Conservation (phyloP, 345 rosid species). For the Citropsis articulata region DNA sequence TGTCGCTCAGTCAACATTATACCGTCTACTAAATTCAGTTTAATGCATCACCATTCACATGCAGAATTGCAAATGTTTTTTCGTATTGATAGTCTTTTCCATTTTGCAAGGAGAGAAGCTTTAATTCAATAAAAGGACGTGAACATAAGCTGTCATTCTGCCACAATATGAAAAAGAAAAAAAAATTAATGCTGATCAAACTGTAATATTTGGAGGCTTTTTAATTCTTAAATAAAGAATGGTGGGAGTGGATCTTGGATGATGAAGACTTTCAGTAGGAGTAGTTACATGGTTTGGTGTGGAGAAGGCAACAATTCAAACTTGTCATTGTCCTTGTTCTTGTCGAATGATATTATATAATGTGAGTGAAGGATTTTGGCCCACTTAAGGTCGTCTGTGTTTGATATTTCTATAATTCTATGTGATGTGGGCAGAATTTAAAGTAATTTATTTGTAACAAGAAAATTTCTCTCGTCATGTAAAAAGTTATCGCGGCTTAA, state of each 20-base stretch:
- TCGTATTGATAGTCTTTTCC: conserved; percentile 2
- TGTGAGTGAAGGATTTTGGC: neutral
- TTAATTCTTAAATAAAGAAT: neutral
- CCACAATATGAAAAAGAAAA: neutral
- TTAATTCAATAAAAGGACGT: conserved; percentile 10
- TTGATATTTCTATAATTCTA: neutral
- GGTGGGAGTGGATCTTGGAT: conserved; percentile 1
- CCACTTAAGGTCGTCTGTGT: neutral
- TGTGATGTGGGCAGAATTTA: neutral
- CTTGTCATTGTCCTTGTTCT: conserved; percentile 16
- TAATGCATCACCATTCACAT: neutral
- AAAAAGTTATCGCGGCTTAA: neutral
- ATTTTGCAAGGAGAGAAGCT: conserved; percentile 4
- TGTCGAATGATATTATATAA: neutral
- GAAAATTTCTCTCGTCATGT: neutral
- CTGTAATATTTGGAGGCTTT: conserved; percentile 10
- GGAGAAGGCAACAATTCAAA: conserved; percentile 22
- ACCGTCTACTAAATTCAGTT: neutral
- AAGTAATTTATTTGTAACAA: neutral
- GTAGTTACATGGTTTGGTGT: conserved; percentile 29
- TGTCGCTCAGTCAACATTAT: neutral
- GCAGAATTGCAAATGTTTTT: neutral
- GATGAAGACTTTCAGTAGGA: conserved; percentile 11
- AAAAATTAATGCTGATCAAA: neutral
- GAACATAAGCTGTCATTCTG: conserved; percentile 22